These are phyloP conservation scores for Phytophthora sansomeana DNA, from an alignment of 352 stramenopile genomes.

Conservation along the genomic window DNA sequence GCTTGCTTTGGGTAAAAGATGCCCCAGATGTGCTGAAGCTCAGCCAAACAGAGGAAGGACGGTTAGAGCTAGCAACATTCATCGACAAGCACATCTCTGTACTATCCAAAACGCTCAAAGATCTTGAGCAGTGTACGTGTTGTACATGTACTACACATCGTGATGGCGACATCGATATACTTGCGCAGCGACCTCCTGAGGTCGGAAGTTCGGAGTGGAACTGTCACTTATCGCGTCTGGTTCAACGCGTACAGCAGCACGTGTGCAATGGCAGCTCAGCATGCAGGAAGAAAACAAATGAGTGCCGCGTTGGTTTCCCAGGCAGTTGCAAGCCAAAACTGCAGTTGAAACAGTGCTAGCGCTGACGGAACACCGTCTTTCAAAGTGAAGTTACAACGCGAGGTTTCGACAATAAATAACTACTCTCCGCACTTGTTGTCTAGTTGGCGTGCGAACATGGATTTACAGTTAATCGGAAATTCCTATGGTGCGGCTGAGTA, in stretches of 20 bases:
- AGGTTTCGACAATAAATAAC: constrained; percentile 14
- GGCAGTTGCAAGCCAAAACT: not conserved
- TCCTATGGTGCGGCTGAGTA: not conserved
- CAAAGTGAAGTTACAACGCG: constrained; percentile 17
- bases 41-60: constrained; percentile 14
- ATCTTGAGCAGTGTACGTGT: constrained; percentile 4
- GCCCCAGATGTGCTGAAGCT: constrained; percentile 24
- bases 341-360: not conserved
- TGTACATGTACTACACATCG: not conserved
- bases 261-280: constrained; percentile 7
- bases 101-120: not conserved
- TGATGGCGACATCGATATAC: constrained; percentile 4
- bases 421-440: constrained; percentile 8
- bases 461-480: not conserved
- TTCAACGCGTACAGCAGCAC: constrained; percentile 10
- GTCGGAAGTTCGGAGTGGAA: constrained; percentile 1
- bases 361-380: constrained; percentile 9
- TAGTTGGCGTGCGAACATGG: constrained; percentile 7
- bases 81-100: constrained; percentile 20
- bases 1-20: constrained; percentile 32
- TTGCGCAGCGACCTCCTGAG: not conserved
- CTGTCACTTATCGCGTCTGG: constrained; percentile 16
- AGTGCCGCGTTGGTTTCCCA: constrained; percentile 26
- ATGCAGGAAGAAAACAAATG: constrained; percentile 11
- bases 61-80: constrained; percentile 5